Base-by-base conservation (phyloP, 805 yeast genomes). In the Cyberlindnera samutprakarnensis region DNA sequence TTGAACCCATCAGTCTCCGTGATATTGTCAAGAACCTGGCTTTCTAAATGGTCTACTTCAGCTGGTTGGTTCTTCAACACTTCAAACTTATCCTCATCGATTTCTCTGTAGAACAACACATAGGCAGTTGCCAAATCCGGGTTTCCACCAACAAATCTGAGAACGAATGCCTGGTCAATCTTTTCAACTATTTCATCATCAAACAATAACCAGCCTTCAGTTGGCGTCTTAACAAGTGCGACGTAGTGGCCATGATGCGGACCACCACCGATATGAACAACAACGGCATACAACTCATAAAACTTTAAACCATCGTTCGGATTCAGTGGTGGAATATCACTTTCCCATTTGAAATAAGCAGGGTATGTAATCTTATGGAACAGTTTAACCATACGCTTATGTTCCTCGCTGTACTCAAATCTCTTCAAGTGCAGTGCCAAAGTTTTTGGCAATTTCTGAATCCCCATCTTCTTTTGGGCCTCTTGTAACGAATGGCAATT, bases 231-330 rank as follows among this genome's bases (percentile, higher is more conserved):
- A 38, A 92, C 80, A 5, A 92, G 62, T 0, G 95, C 71, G 8
- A 92, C 90, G 54, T 92, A 92, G 54, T 92, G 98, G 0, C 98
- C 98, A 58, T 88, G 96, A 62, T 86, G 87, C 2, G 97, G 96
- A 0, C 97, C 96, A 4, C 96, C 94, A 6, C 98, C 98, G 44
- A 92, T 77, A 52, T 92, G 98, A 9, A 92, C 87, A 10, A 92
- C 92, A 26, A 90, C 78, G 0, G 90, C 85, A 41, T 76, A 80
- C 31, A 92, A 60, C 47, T 88, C 95, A 49, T 87, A 92, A 14
- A 78, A 64, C 45, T 72, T 73, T 42, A 72, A 72, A 2, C 37
- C 41, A 14, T 43, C 45, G 2, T 72, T 65, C 12, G 63, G 57
- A 16, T 58, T 59, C 46, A 70, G 73, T 28, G 69, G 68, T 0